Evolutionary conservation across 1,284 basidiomycete species (phyloP).

Genomic region (Heterobasidion annosum): DNA sequence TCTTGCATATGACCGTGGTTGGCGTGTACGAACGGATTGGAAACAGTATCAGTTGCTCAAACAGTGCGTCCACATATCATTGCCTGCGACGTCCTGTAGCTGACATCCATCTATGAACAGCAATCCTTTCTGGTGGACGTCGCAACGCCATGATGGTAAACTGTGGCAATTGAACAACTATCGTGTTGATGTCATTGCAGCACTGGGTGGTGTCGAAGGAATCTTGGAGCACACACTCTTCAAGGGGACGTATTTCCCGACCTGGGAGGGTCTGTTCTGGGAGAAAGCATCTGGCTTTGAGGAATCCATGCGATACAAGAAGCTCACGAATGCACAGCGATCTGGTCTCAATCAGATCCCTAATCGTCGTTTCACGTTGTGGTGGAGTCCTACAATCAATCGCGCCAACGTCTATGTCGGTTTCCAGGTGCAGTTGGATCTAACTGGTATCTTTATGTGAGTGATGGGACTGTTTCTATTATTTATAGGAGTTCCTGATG

Average conservation of each 20-base stretch:
- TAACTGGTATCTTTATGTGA: conserved; percentile 89
- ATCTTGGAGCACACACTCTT: conserved; percentile 97
- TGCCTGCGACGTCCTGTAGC: too few relatives aligned
- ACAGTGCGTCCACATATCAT: conserved; percentile 40
- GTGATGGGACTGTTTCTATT: conserved; percentile 12
- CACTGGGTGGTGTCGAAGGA: conserved; percentile 95
- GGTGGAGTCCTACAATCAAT: conserved; percentile 99
- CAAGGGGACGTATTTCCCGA: conserved; percentile 94
- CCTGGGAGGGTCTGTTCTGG: conserved; percentile 93
- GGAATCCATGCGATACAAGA: conserved; percentile 97
- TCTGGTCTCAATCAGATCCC: conserved; percentile 98
- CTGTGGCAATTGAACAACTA: conserved; percentile 98
- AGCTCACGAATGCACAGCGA: conserved; percentile 91
- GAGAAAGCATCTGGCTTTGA: conserved; percentile 94
- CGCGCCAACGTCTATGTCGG: conserved; percentile 98
- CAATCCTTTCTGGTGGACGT: conserved; percentile 99
- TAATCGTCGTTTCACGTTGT: conserved; percentile 99
- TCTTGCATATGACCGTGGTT: conserved; percentile 95
- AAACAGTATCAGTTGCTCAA: conserved; percentile 96
- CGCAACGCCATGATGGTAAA: conserved; percentile 96
- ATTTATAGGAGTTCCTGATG: conserved; percentile 7
- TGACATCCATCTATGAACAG: conserved; percentile 24
- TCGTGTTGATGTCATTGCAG: conserved; percentile 98
- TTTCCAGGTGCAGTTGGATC: conserved; percentile 98
- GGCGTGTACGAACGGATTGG: conserved; percentile 95